phyloP scores from a whole-genome alignment of 352 stramenopile species.

The Globisporangium abappressorium region DNA sequence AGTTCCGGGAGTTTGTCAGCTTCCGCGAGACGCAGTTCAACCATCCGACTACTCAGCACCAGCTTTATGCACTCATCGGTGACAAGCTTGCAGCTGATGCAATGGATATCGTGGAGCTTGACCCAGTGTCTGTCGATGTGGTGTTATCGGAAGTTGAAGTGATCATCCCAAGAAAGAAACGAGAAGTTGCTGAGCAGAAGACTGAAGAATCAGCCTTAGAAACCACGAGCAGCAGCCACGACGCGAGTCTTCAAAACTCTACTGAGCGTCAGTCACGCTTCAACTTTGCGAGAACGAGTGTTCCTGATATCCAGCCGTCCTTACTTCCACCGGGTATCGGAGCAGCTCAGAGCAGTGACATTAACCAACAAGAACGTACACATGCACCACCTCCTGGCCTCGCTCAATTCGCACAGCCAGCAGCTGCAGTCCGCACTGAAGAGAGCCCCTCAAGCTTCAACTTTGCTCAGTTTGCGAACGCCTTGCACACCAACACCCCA shows the following conservation, averaged over 20 bases:
- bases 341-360: slow-evolving; percentile 1
- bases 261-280: slow-evolving; percentile 42
- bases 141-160: slow-evolving; percentile 59
- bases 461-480: slow-evolving; percentile 44
- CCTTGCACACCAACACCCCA: slow-evolving; percentile 28
- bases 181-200: slow-evolving; percentile 10
- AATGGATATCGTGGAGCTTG: slow-evolving; percentile 43
- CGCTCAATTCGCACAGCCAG: slow-evolving; percentile 17
- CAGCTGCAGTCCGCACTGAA: slow-evolving; percentile 10
- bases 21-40: slow-evolving; percentile 46
- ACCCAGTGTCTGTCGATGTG: slow-evolving; percentile 46
- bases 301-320: neutral
- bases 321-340: slow-evolving; percentile 9
- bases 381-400: slow-evolving; percentile 25
- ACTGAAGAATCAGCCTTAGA: neutral
- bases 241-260: slow-evolving; percentile 1
- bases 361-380: neutral
- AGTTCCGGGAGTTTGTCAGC: slow-evolving; percentile 63
- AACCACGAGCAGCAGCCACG: slow-evolving; percentile 18
- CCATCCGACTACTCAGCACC: slow-evolving; percentile 38
- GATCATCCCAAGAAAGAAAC: slow-evolving; percentile 40
- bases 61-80: slow-evolving; percentile 40
- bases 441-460: slow-evolving; percentile 30
- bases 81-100: slow-evolving; percentile 29
- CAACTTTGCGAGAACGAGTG: slow-evolving; percentile 41